A percentile compares a stretch with the other conserved stretches of the same genome.
phyloP scores from a whole-genome alignment of 345 rosid species.

The Lepidium africanum region DNA sequence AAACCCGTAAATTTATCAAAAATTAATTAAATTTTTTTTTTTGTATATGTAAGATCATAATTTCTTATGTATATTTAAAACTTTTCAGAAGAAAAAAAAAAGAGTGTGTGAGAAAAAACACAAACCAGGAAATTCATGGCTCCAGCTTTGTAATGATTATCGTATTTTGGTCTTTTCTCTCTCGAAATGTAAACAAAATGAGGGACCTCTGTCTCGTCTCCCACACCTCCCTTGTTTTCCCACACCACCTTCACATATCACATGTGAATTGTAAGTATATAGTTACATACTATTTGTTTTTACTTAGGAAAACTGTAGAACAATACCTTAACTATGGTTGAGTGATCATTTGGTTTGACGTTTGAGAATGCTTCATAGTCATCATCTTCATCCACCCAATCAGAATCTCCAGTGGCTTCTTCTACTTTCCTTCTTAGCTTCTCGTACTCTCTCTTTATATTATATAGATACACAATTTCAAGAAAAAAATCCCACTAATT shows the following conservation, averaged over 20 bases:
- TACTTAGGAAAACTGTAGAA: neutral
- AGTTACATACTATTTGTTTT: neutral
- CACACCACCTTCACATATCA: slow-evolving; percentile 37
- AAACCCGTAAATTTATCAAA: too few species aligned
- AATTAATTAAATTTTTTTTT: too few species aligned
- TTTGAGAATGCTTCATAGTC: slow-evolving; percentile 41
- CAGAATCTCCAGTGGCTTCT: slow-evolving; percentile 20
- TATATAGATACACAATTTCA: neutral
- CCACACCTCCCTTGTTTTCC: slow-evolving; percentile 32
- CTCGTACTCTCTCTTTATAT: slow-evolving; percentile 41
- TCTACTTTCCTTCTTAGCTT: slow-evolving; percentile 36
- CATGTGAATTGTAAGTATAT: neutral
- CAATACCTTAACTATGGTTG: slow-evolving; percentile 55
- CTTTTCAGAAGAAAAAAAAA: too few species aligned
- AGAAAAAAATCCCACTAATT: neutral
- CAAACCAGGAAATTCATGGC: slow-evolving; percentile 59
- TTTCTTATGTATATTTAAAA: too few species aligned
- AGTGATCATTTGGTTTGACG: slow-evolving; percentile 37
- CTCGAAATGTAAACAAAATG: slow-evolving; percentile 48
- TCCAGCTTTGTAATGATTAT: slow-evolving; percentile 52
- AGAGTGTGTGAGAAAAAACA: neutral
- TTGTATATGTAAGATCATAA: neutral
- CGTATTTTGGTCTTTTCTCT: slow-evolving; percentile 42
- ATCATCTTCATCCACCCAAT: slow-evolving; percentile 13
- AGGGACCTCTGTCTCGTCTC: slow-evolving; percentile 31